Evolutionary conservation across 805 yeast genomes (phyloP), one percentile per base, ranked within the genome.

Genomic region (Saccharomycopsis olivae): DNA sequence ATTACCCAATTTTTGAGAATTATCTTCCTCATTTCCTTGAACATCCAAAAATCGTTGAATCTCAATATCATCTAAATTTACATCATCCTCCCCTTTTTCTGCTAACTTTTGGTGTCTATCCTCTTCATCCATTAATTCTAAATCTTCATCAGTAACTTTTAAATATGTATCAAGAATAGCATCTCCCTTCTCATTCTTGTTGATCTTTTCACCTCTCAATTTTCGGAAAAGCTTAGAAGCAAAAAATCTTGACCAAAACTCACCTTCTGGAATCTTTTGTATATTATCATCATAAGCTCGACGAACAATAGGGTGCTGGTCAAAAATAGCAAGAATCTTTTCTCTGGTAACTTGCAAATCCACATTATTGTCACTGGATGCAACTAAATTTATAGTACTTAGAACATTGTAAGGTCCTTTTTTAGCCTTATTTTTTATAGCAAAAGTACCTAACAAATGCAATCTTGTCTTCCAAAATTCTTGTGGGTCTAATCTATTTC

Each of bases 201-300:
- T 75, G 39, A 86, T 71, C 48, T 76, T 78, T 54, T 92, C 97
- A 43, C 98, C 98, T 55, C 95, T 70, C 25, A 92, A 64, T 51
- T 87, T 74, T 49, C 96, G 68, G 53, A 88, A 92, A 45, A 92
- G 62, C 51, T 86, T 81, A 0, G 96, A 87, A 52, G 85, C 78
- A 66, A 92, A 92, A 53, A 92, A 92, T 47, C 96, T 65, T 9
- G 95, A 85, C 98, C 98, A 92, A 52, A 92, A 92, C 53, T 83
- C 95, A 31, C 89, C 88, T 56, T 92, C 97, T 35, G 74, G 71
- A 39, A 92, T 67, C 46, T 79, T 78, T 1, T 97, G 98, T 3
- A 92, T 98, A 43, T 78, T 78, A 40, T 92, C 98, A 44, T 75
- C 78, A 53, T 83, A 92, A 0, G 97, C 97, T 47, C 73, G 75